Evolutionary conservation across 495 filamentous ascomycete species (phyloP).

Genomic region (Saxophila tyrrhenica): DNA sequence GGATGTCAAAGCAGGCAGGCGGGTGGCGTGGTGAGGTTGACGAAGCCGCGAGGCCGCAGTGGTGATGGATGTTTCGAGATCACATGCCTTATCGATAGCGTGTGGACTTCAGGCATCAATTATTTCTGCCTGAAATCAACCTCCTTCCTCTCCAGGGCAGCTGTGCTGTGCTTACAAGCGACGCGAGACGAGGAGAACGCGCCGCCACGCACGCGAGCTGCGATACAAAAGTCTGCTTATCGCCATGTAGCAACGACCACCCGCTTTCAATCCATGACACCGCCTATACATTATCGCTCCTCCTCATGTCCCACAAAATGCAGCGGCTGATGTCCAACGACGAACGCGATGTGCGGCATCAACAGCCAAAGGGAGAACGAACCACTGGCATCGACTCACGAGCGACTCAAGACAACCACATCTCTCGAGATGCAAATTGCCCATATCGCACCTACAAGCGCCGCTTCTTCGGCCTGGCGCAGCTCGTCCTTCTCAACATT

Average conservation of each 20-base stretch:
- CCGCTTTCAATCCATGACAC: too few relatives aligned
- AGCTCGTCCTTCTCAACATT: conserved; percentile 80
- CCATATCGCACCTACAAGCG: conserved; percentile 68
- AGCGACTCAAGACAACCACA: too few relatives aligned
- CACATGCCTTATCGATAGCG: not conserved
- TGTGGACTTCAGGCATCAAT: too few relatives aligned
- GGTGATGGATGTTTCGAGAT: conserved; percentile 2
- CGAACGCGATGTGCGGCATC: not conserved
- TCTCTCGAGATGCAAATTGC: too few relatives aligned
- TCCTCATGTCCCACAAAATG: not conserved
- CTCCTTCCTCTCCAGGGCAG: too few relatives aligned
- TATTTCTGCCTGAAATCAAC: too few relatives aligned
- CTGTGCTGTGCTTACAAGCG: too few relatives aligned
- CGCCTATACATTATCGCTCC: too few relatives aligned
- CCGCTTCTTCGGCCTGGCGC: conserved; percentile 75
- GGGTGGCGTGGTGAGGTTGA: not conserved
- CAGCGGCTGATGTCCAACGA: not conserved
- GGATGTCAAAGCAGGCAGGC: not conserved
- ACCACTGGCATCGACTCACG: too few relatives aligned
- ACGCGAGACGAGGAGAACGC: not conserved
- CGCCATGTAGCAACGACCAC: too few relatives aligned
- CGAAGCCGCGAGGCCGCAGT: not conserved
- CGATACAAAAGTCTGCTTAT: too few relatives aligned
- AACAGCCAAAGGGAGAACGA: not conserved
- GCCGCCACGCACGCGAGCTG: not conserved